These are phyloP conservation scores for Calonectria naviculata DNA, from an alignment of 2,329 filamentous ascomycete species.

Conservation along the genomic window DNA sequence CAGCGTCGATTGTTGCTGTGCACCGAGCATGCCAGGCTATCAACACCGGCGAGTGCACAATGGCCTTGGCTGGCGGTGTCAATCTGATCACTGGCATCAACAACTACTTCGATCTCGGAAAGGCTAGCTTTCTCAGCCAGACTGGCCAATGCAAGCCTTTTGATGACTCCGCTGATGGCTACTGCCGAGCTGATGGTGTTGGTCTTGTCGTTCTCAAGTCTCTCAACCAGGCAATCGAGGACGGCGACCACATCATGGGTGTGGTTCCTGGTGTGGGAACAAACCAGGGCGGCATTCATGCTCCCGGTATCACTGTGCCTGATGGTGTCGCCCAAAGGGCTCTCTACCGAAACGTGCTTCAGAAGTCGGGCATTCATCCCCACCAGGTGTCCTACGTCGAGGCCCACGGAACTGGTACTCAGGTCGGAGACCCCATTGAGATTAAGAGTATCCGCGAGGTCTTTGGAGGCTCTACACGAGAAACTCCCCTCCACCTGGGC, in stretches of 20 bases:
- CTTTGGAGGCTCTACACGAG: constrained; percentile 19
- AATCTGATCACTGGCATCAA: constrained; percentile 48
- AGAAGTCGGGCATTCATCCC: constrained; percentile 43
- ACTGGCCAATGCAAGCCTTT: constrained; percentile 63
- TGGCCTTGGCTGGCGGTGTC: constrained; percentile 52
- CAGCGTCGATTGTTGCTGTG: constrained; percentile 48
- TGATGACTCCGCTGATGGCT: constrained; percentile 83
- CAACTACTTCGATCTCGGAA: constrained; percentile 34
- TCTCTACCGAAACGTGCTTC: constrained; percentile 76
- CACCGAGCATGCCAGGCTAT: constrained; percentile 46
- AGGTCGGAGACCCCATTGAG: constrained; percentile 59
- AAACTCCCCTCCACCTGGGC: constrained; percentile 32
- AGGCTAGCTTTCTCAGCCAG: constrained; percentile 34
- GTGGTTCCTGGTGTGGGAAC: constrained; percentile 80
- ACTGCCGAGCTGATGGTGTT: constrained; percentile 83
- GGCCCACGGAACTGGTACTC: constrained; percentile 60
- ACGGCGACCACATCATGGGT: constrained; percentile 80
- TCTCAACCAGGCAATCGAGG: constrained; percentile 78
- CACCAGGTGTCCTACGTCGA: constrained; percentile 49
- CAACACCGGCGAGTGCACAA: constrained; percentile 43
- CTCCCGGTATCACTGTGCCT: constrained; percentile 82
- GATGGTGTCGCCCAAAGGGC: constrained; percentile 80
- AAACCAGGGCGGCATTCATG: constrained; percentile 83
- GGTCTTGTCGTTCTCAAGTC: constrained; percentile 82
- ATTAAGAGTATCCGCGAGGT: constrained; percentile 25